A percentile compares a stretch with the other conserved stretches of the same genome.
Evolutionary conservation across 306 rosid species (phyloP).

Genomic region (Corylus avellana): DNA sequence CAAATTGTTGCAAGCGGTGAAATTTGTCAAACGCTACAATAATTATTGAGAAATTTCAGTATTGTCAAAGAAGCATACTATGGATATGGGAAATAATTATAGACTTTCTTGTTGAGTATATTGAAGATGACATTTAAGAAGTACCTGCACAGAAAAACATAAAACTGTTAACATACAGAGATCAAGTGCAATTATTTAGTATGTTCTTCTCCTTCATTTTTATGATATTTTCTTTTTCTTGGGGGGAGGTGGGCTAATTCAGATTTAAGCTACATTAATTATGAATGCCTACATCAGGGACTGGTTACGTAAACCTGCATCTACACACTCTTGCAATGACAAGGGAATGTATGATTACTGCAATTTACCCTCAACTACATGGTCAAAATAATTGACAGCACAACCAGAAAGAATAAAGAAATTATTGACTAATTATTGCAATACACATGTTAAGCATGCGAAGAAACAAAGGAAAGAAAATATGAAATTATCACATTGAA

Average conservation of each 20-base stretch:
- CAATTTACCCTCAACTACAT: not conserved
- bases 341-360: not conserved
- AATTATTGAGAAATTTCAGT: not conserved
- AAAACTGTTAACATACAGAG: slow-evolving; percentile 12
- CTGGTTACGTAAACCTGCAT: no score
- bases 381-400: not conserved
- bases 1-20: not conserved
- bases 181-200: not conserved
- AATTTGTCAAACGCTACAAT: slow-evolving; percentile 1
- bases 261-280: no score
- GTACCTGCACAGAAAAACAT: slow-evolving; percentile 61
- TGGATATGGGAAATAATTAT: slow-evolving; percentile 94
- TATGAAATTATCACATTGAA: no score
- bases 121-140: slow-evolving; percentile 92
- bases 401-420: not conserved
- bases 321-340: not conserved
- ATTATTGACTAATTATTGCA: not conserved
- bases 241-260: no score
- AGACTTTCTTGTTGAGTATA: slow-evolving; percentile 93
- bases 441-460: no score
- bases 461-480: no score
- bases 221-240: no score
- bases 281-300: no score
- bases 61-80: slow-evolving; percentile 51
- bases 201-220: not conserved